Base-by-base conservation (phyloP, 2,329 filamentous ascomycete genomes). In the Trichoderma harzianum region DNA sequence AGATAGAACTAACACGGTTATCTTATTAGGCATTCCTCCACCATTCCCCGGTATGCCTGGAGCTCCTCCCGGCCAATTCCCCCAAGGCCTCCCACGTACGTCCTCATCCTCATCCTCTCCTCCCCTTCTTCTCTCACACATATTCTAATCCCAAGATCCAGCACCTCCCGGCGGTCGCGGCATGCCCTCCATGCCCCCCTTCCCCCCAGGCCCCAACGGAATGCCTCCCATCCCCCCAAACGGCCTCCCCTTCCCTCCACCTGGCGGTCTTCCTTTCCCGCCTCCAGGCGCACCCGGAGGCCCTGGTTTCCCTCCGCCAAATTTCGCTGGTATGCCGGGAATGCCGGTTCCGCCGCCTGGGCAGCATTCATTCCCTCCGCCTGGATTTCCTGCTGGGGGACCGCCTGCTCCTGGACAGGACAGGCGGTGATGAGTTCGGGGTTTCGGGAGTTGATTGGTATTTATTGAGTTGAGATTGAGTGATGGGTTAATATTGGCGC, bases 11-110 rank as follows among this genome's bases (percentile, higher is more conserved):
- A 30, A 71, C 63, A 7, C 0, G 7, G 12, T 18, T 39, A 18
- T 2, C 2, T 11, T 30, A n/a, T 83, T 83, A 73, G 83, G 86
- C 72, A 81, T 83, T 47, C 89, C 89, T 71, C 90, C 89, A 58
- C 89, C 88, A 30, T 91, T 90, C 76, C 87, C 86, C 64, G 84
- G 84, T 65, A 83, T 86, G 80, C 84, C 82, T 34, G 82, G 81
- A 53, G 82, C 77, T 5, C 81, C 82, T 39, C 82, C 83, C 75
- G 80, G 80, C 34, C 77, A 78, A 58, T 81, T 83, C 36, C 81
- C 82, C 66, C 84, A 81, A 53, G 82, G 81, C 28, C 75, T 85
- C 47, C 83, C 88, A 79, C 88, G 88, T 90, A 88, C 78, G 87
- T 86, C 12, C 24, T 36, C 24, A 36, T 26, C 14, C 36, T 32